Evolutionary conservation across 2,329 filamentous ascomycete species (phyloP).

Genomic region (Monilinia fructigena): DNA sequence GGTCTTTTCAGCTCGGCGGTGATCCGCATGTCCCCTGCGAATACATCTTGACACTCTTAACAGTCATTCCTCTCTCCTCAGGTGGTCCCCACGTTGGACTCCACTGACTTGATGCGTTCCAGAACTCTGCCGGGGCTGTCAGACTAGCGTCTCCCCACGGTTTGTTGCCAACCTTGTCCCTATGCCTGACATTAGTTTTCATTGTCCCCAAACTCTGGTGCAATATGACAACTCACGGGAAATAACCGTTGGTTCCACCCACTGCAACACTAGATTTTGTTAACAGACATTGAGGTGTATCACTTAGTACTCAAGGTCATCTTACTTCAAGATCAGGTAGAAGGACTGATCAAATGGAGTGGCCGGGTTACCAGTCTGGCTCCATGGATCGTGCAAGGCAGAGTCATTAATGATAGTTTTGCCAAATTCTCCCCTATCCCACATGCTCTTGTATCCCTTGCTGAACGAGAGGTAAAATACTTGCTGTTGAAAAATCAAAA

Average conservation of each 20-base stretch:
- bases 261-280: slow-evolving; percentile 45
- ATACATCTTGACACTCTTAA: slow-evolving; percentile 32
- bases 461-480: slow-evolving; percentile 41
- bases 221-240: slow-evolving; percentile 40
- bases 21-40: slow-evolving; percentile 23
- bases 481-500: slow-evolving; percentile 41
- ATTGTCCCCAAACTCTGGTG: neutral
- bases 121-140: slow-evolving; percentile 46
- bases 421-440: slow-evolving; percentile 46
- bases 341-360: slow-evolving; percentile 54
- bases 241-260: slow-evolving; percentile 50
- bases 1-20: slow-evolving; percentile 5
- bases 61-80: slow-evolving; percentile 28
- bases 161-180: slow-evolving; percentile 46
- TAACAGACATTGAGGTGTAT: neutral
- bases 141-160: slow-evolving; percentile 48
- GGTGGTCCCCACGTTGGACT: slow-evolving; percentile 46
- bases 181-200: slow-evolving; percentile 34
- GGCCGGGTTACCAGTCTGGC: slow-evolving; percentile 38
- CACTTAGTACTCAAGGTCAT: neutral
- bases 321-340: slow-evolving; percentile 49
- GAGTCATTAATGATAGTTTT: slow-evolving; percentile 45
- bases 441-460: slow-evolving; percentile 32
- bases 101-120: slow-evolving; percentile 45
- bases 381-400: slow-evolving; percentile 48